Evolutionary conservation across 148 eudicot species (phyloP).

Genomic region (Amaranthus palmeri): DNA sequence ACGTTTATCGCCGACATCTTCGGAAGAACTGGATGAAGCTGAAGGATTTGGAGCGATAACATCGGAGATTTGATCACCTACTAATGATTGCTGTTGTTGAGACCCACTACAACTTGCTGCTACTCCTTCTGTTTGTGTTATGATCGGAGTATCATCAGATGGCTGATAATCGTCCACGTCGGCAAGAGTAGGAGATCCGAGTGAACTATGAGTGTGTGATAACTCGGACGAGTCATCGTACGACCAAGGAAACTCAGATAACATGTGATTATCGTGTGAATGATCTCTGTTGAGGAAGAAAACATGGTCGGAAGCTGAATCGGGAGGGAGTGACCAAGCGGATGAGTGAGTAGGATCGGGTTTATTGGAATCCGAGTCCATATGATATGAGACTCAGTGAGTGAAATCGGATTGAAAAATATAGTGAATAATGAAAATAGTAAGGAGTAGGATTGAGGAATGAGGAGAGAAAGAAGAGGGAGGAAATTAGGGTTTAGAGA

Average conservation of each 20-base stretch:
- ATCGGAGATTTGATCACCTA: conserved; percentile 11
- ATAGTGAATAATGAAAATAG: neutral
- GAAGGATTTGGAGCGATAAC: conserved; percentile 26
- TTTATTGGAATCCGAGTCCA: conserved; percentile 20
- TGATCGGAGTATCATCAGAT: neutral
- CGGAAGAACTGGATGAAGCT: conserved; percentile 63
- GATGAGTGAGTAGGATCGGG: conserved; percentile 29
- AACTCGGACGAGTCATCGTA: neutral
- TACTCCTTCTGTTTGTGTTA: neutral
- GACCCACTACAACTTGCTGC: conserved; percentile 9
- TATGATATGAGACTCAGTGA: conserved; percentile 12
- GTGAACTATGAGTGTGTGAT: neutral
- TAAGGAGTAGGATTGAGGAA: conserved; percentile 9
- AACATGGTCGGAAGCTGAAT: conserved; percentile 23
- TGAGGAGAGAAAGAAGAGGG: neutral
- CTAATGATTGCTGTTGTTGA: neutral
- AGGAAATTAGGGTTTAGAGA: neutral
- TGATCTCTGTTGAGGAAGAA: conserved; percentile 30
- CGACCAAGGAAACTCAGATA: conserved; percentile 48
- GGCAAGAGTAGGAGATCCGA: neutral
- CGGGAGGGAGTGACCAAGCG: conserved; percentile 25
- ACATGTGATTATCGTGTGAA: conserved; percentile 4
- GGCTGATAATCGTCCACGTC: conserved; percentile 21
- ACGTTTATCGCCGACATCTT: conserved; percentile 48
- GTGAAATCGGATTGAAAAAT: neutral